Conservation (phyloP, 23 red algal genomes). For the Gracilariopsis chorda region DNA sequence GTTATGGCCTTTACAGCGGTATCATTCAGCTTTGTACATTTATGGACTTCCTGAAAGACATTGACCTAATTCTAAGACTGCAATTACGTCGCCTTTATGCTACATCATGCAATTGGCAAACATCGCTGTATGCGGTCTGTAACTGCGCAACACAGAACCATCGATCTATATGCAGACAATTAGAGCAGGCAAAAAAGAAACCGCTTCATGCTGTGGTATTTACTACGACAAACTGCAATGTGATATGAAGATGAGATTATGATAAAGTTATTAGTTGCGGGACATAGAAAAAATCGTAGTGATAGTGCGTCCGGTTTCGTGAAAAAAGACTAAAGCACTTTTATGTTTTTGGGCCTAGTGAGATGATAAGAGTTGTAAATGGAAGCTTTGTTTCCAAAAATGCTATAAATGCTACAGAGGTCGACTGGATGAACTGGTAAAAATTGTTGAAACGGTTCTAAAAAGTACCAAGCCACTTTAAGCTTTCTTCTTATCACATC, state of each 20-base stretch:
- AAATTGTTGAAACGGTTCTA: background rate
- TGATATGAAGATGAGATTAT: background rate
- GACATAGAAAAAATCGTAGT: slow-evolving; percentile 8
- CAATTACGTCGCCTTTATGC: too few species aligned
- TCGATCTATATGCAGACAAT: slow-evolving; percentile 32
- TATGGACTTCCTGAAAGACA: too few species aligned
- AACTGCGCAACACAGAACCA: background rate
- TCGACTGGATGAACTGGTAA: background rate
- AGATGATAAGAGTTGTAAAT: slow-evolving; percentile 8
- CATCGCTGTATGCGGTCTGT: too few species aligned
- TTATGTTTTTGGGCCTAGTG: background rate
- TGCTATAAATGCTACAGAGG: background rate
- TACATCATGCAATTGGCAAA: too few species aligned
- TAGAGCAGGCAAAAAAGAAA: slow-evolving; percentile 16
- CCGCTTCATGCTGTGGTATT: slow-evolving; percentile 16
- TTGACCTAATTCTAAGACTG: too few species aligned
- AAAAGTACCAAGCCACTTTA: background rate
- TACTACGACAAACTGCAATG: background rate
- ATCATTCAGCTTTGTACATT: too few species aligned
- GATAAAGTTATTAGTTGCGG: background rate
- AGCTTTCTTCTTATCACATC: background rate
- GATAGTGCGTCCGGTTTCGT: background rate
- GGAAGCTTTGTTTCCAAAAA: background rate
- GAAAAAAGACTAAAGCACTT: background rate
- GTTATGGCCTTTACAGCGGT: too few species aligned